phyloP scores from a whole-genome alignment of 148 eudicot genomes.

The Heliosperma pusillum region DNA sequence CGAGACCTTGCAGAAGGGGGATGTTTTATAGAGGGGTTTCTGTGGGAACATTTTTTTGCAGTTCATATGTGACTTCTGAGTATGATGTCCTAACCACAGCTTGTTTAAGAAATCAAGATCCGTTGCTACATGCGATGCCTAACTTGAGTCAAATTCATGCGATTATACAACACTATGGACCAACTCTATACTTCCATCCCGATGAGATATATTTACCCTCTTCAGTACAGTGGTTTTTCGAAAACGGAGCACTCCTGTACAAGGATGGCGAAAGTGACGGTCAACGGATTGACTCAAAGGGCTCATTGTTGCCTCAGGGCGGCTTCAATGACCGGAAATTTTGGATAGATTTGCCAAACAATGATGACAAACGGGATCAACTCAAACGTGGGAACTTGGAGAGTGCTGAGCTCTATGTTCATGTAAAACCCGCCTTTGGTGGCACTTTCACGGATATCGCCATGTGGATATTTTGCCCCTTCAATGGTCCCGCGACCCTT shows the following conservation, averaged over 20 bases:
- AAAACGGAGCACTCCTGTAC: constrained; percentile 73
- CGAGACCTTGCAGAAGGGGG: constrained; percentile 72
- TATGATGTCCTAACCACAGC: constrained; percentile 44
- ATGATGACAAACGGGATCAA: constrained; percentile 36
- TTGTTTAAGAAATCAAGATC: constrained; percentile 65
- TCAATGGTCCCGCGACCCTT: constrained; percentile 81
- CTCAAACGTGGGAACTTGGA: constrained; percentile 66
- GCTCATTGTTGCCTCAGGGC: constrained; percentile 66
- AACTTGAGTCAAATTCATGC: constrained; percentile 73
- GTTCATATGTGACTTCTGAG: constrained; percentile 31
- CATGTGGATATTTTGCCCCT: constrained; percentile 96
- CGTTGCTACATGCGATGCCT: constrained; percentile 65
- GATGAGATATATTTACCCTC: constrained; percentile 83
- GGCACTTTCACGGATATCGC: constrained; percentile 90
- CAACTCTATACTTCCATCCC: constrained; percentile 81
- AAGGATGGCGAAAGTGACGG: constrained; percentile 45
- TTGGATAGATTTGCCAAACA: constrained; percentile 83
- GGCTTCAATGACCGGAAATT: constrained; percentile 66
- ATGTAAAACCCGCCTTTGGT: constrained; percentile 86
- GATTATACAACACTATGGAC: constrained; percentile 75
- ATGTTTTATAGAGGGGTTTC: constrained; percentile 61
- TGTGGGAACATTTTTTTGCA: constrained; percentile 79
- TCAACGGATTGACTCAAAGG: constrained; percentile 53
- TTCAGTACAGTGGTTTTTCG: constrained; percentile 88
- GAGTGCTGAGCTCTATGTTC: constrained; percentile 80